Percentiles rank a stretch among this genome's conserved stretches.
Conservation (phyloP, 257 asterid genomes). For the Salvia miltiorrhiza region DNA sequence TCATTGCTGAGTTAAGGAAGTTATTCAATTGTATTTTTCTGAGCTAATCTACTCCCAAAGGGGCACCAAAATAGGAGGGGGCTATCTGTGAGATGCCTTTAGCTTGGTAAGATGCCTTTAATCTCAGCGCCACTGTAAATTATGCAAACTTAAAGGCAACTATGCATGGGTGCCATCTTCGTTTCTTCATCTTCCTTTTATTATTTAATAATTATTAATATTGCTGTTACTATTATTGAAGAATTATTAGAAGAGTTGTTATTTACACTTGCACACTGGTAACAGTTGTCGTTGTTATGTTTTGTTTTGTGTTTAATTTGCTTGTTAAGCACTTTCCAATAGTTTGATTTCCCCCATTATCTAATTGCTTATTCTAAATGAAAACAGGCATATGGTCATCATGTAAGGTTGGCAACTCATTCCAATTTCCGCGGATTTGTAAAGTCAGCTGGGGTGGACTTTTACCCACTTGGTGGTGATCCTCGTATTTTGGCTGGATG, state of each 20-base stretch:
- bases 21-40: not conserved
- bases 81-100: not conserved
- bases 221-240: not conserved
- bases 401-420: constrained; percentile 92
- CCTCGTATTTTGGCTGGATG: constrained; percentile 99
- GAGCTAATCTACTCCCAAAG: not conserved
- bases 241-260: not conserved
- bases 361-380: constrained; percentile 22
- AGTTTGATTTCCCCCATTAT: not conserved
- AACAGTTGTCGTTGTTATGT: not conserved
- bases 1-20: not conserved
- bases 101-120: not conserved
- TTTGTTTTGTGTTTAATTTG: not conserved
- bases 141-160: not conserved
- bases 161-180: not conserved
- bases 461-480: constrained; percentile 95
- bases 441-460: constrained; percentile 83
- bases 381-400: constrained; percentile 84
- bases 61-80: not conserved
- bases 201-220: not conserved
- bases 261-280: not conserved
- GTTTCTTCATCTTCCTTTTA: not conserved
- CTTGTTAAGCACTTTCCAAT: not conserved
- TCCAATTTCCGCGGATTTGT: constrained; percentile 79
- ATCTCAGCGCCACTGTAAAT: not conserved